Base-by-base conservation (phyloP, 2,329 filamentous ascomycete genomes). In the Rasamsonia emersonii region DNA sequence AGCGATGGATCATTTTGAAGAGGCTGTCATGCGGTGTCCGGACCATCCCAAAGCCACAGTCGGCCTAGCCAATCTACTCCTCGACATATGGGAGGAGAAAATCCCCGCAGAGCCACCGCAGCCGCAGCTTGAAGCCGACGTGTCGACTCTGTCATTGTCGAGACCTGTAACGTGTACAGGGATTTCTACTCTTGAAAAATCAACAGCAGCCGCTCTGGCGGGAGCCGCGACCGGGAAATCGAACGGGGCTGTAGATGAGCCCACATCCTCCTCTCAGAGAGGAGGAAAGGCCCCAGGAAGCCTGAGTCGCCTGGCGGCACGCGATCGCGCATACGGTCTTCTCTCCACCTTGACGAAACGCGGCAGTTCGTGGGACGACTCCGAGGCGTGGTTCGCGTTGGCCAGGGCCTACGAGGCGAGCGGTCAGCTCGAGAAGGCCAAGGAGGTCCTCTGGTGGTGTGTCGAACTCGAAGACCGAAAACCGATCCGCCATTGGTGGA, bases 371-470 rank as follows among this genome's bases (percentile, higher is more conserved):
- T 98, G 91, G 91, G 89, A 95, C 58, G 75, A 81, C 54, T 79
- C 84, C 0, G 91, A 96, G 53, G 91, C 89, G 4, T 98, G 91
- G 91, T 89, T 86, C 50, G 75, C 82, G 4, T 71, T 98, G 19
- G 84, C 86, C 1, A 71, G 86, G 41, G 86, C 85, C 7, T 84
- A 95, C 50, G 91, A 98, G 58, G 77, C 86, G 52, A 83, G 84
- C 36, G 83, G 82, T 0, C 84, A 94, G 62, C 60, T 76, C 2
- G 83, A 91, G 21, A 93, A 89, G 65, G 82, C 91, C 9, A 93
- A 88, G 62, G 82, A 91, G 46, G 86, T 88, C 27, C 70, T 96
- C 5, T 96, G 91, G 91, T 96, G 89, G 86, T 93, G 88, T 47
- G 83, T 98, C 9, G 86, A 95, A 59, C 68, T 98, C 18, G 91